These are phyloP conservation scores for Huntiella decipiens DNA, from an alignment of 2,329 filamentous ascomycete species.

Conservation along the genomic window DNA sequence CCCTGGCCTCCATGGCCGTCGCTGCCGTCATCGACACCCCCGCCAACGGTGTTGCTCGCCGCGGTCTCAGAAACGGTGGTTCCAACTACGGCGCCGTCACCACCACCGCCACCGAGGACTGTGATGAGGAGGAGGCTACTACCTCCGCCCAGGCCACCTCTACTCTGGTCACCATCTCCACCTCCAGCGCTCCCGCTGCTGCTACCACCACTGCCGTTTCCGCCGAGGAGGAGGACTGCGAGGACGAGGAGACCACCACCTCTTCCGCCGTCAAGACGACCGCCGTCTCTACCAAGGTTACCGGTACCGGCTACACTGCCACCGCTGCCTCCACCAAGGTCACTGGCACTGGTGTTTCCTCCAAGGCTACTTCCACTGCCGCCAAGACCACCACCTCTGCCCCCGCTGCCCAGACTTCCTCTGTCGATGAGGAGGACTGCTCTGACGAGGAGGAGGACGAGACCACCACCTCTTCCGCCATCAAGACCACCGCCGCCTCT, in stretches of 20 bases:
- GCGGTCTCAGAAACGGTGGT: not conserved
- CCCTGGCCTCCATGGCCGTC: conserved; percentile 10
- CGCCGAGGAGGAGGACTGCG: not conserved
- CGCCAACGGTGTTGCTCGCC: conserved; percentile 3
- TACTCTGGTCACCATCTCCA: not conserved
- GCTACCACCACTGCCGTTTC: not conserved
- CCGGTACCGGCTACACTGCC: too few species aligned
- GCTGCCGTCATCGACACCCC: conserved; percentile 6
- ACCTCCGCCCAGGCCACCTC: not conserved
- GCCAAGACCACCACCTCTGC: not conserved
- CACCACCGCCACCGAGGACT: not conserved
- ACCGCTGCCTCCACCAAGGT: too few species aligned
- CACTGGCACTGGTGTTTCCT: not conserved
- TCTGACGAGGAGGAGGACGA: too few species aligned
- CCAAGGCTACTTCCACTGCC: not conserved
- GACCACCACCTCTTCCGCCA: not conserved
- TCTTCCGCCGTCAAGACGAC: not conserved
- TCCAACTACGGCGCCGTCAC: not conserved
- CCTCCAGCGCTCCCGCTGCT: not conserved
- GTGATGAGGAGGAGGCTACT: not conserved
- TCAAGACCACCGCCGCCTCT: not conserved
- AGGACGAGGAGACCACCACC: not conserved
- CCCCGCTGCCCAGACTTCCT: too few species aligned
- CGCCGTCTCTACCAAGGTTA: not conserved
- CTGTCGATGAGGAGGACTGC: not conserved